These are phyloP conservation scores for Grifola frondosa DNA, from an alignment of 1,284 basidiomycete genomes.

Conservation along the genomic window DNA sequence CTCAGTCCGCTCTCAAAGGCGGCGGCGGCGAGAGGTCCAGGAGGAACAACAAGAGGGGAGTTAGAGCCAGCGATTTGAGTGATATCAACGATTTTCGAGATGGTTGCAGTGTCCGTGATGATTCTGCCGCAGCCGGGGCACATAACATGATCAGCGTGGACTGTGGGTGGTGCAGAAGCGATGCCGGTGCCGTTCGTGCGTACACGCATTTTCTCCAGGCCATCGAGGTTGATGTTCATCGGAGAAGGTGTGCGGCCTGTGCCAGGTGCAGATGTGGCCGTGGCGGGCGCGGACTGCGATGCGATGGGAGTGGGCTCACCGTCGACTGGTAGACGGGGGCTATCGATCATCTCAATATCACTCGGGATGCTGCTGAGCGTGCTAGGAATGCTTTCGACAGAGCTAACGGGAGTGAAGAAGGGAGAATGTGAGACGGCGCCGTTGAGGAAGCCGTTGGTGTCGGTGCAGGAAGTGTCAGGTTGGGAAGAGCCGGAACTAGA, in stretches of 20 bases:
- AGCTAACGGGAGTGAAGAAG: slow-evolving; percentile 34
- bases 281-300: slow-evolving; percentile 8
- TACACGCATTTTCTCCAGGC: slow-evolving; percentile 33
- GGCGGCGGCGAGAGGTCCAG: slow-evolving; percentile 57
- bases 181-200: slow-evolving; percentile 27
- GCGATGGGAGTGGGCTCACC: slow-evolving; percentile 26
- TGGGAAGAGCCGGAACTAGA: slow-evolving; percentile 23
- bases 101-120: slow-evolving; percentile 39
- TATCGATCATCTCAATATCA: slow-evolving; percentile 30
- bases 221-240: slow-evolving; percentile 43
- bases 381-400: slow-evolving; percentile 43
- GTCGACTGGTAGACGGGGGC: slow-evolving; percentile 12
- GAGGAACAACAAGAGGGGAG: slow-evolving; percentile 51
- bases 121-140: slow-evolving; percentile 52
- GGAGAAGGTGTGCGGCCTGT: slow-evolving; percentile 29
- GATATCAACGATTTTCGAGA: slow-evolving; percentile 32
- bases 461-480: slow-evolving; percentile 19
- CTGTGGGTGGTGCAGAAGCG: slow-evolving; percentile 43
- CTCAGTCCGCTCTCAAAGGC: slow-evolving; percentile 63
- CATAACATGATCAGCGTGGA: slow-evolving; percentile 37
- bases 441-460: slow-evolving; percentile 23
- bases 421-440: slow-evolving; percentile 22
- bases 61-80: slow-evolving; percentile 35
- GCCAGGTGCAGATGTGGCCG: slow-evolving; percentile 9
- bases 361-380: slow-evolving; percentile 32